Evolutionary conservation across 352 stramenopile genomes (phyloP), one percentile per base, ranked within the genome.

Genomic region (Pythium dissimile): DNA sequence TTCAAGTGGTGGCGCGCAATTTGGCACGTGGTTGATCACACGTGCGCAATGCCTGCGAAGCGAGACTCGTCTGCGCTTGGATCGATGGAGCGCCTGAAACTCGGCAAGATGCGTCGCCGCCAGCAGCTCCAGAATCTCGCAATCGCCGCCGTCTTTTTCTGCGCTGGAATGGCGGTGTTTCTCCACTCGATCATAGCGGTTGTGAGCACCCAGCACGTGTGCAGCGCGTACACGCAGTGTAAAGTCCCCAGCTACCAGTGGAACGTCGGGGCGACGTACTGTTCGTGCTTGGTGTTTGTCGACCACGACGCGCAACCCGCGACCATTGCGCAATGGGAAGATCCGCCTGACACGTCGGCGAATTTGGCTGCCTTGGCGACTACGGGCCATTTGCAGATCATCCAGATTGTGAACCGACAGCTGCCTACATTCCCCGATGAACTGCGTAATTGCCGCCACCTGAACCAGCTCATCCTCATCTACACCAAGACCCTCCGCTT

Each of bases 1-100:
- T 76, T 67, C 54, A 81, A 82, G 52, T 82, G 75, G 70, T 41
- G 35, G 48, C 39, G 43, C 9, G 67, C 67, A 1, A 74, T 71
- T 3, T 72, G 77, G 31, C 13, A 52, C 18, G 16, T 56, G 0
- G 31, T 67, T 12, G 27, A 50, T n/a, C 2, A 58, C 18, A 15
- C 51, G 23, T 24, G 46, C 11, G 27, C 18, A n/a, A n/a, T 26
- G 18, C 28, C 26, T 4, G 21, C 39, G 18, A 4, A 15, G 28
- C 30, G 21, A 1, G 32, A 1, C 5, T 45, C 31, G 6, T 1
- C 42, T 7, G 12, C 11, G 18, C 10, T 53, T 4, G 12, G 5
- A 28, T 13, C 47, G 9, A n/a, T 43, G 4, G 32, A 54, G 23
- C 32, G 47, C 2, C 18, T 6, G 8, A 7, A 43, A 15, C 15